phyloP scores from a whole-genome alignment of 1,139 yeast genomes.

The Debaryomyces psychrophilus region DNA sequence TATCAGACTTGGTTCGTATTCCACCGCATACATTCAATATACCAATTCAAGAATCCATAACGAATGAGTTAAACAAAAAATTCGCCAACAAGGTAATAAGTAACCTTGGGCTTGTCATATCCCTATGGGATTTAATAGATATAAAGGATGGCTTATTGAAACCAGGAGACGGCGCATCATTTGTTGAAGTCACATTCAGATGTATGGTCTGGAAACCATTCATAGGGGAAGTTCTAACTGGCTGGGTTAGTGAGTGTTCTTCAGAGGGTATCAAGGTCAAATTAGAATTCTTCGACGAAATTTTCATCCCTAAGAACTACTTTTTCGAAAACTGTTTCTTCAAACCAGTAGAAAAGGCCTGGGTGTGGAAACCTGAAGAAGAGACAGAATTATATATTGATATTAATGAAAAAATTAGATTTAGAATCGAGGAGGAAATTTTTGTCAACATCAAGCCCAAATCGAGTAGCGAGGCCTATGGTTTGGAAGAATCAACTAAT shows the following conservation, averaged over 20 bases:
- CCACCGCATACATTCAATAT: slow-evolving; percentile 83
- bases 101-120: slow-evolving; percentile 79
- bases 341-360: slow-evolving; percentile 78
- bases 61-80: slow-evolving; percentile 80
- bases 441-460: slow-evolving; percentile 83
- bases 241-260: slow-evolving; percentile 89
- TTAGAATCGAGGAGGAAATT: slow-evolving; percentile 85
- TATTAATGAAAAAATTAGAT: slow-evolving; percentile 85
- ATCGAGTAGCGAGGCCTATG: slow-evolving; percentile 56
- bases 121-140: slow-evolving; percentile 79
- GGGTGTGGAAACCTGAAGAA: slow-evolving; percentile 88
- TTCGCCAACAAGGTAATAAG: slow-evolving; percentile 83
- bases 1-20: slow-evolving; percentile 82
- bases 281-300: slow-evolving; percentile 88
- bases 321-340: slow-evolving; percentile 79
- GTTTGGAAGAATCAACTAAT: slow-evolving; percentile 30
- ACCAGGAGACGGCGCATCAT: slow-evolving; percentile 97
- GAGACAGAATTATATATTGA: slow-evolving; percentile 80
- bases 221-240: slow-evolving; percentile 90
- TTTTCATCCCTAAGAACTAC: slow-evolving; percentile 80
- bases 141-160: slow-evolving; percentile 86
- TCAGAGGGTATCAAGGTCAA: slow-evolving; percentile 83
- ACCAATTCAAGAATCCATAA: slow-evolving; percentile 70
- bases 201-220: slow-evolving; percentile 89
- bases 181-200: slow-evolving; percentile 73